Conservation (phyloP, 331 rosid genomes). For the Rosa hybrid region DNA sequence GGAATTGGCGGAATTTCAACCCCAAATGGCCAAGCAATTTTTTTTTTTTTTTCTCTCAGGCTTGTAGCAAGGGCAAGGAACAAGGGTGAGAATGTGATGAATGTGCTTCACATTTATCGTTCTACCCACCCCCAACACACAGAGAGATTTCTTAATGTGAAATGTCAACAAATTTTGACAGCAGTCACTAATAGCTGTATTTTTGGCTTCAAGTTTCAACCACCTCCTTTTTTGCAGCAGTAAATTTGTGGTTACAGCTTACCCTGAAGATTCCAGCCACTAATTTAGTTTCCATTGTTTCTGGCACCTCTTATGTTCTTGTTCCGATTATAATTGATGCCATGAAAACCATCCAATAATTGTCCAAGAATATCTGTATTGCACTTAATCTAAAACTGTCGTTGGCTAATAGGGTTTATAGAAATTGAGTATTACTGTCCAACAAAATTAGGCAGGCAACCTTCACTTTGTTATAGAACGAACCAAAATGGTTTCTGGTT, state of each 20-base stretch:
- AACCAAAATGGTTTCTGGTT: background rate
- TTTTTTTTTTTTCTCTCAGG: background rate
- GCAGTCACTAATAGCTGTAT: constrained; percentile 22
- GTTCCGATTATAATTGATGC: background rate
- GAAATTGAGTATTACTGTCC: background rate
- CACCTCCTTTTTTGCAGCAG: constrained; percentile 28
- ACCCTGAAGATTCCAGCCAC: constrained; percentile 41
- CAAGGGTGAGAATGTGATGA: constrained; percentile 22
- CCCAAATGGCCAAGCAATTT: background rate
- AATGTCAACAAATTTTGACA: constrained; percentile 16
- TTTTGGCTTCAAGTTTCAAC: constrained; percentile 23
- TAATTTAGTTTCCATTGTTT: constrained; percentile 13
- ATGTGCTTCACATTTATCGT: background rate
- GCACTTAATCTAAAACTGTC: background rate
- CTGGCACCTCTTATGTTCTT: background rate
- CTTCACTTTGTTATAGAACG: background rate
- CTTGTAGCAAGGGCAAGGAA: constrained; percentile 4
- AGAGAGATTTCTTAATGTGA: constrained; percentile 12
- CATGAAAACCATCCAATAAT: background rate
- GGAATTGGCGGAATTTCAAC: constrained; percentile 4
- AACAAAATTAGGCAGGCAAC: background rate
- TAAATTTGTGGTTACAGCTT: constrained; percentile 41
- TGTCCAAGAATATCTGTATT: constrained; percentile 2
- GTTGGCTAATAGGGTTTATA: background rate
- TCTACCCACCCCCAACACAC: constrained; percentile 19